Base-by-base conservation (phyloP, 306 rosid genomes). In the Alnus glutinosa region DNA sequence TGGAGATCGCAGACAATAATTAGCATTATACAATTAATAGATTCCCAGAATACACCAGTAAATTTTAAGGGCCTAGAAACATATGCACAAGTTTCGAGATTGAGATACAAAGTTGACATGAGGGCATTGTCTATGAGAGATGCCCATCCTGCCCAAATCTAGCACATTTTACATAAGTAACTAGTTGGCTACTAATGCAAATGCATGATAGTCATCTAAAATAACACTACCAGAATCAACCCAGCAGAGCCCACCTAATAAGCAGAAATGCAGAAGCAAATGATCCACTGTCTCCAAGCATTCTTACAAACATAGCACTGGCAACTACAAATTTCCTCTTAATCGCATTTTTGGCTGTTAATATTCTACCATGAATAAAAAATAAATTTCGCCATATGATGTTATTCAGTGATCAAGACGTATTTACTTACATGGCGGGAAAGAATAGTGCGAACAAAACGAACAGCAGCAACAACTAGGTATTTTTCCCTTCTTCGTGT, bases 401-500 rank as follows among this genome's bases (percentile, higher is more conserved):
- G 36, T 64, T 12, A 62, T 32, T 36, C 48, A 14, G 5, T 64
- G 34, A 64, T 15, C 48, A 64, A 23, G 6, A 63, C 23, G 37
- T 52, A 14, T 69, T 51, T 19, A 82, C 95, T 89, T 85, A 94
- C 98, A 70, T 88, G 92, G 77, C 97, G 97, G 49, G 91, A 81
- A 61, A 94, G 96, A 78, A 90, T 86, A 69, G 98, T 90, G 52
- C 98, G 97, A 81, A 91, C 78, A 76, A 94, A 94, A 50, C 98
- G 97, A 67, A 94, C 94, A 81, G 95, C 97, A 77, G 97, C 97
- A 88, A 92, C 93, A 78, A 92, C 95, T 68, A 94, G 83, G 81
- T 87, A 94, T 73, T 83, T 92, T 83, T 94, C 98, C 76, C 88
- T 86, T 86, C 93, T 94, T 74, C 51, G 86, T 23, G 97, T 89